Base-by-base conservation (phyloP, 305 asterid species). In the Fraxinus baroniana region DNA sequence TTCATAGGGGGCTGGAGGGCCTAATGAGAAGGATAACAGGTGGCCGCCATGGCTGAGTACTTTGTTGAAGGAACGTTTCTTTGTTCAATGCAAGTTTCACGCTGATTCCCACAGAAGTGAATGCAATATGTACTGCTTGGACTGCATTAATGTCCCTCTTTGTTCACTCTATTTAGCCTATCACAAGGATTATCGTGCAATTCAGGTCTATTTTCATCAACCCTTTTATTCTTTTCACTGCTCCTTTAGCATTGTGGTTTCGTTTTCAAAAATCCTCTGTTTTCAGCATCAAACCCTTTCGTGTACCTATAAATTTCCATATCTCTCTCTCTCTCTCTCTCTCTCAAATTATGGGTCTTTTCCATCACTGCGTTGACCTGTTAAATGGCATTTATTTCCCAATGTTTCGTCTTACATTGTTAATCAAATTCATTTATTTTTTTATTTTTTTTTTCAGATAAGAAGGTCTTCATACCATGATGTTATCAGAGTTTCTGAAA, bases 401-500 rank as follows among this genome's bases (percentile, higher is more conserved):
- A 28, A 10, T 77, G 78, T 7, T 3, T 62, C 30, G 35, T 28
- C 78, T 10, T 17, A 72, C n/a, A 30, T 72, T 13, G 6, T 70
- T 49, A 32, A 0, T 4, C 49, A 41, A 41, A 41, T 41, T 41
- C 49, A 41, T 41, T 26, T 24, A 2, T 46, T 12, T 39, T 24
- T 62, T 39, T 39, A 7, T 41, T 37, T 49, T 77, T 15, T 37
- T 62, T 77, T 15, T 44, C 91, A 95, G 99, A 95, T 95, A 86
- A 86, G 99, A 91, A 86, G 98, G 85, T 95, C 99, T 2, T 95
- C 99, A 17, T 95, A 95, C 94, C 98, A 95, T 79, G 98, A 95
- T 88, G 99, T 95, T 28, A 93, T 95, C 36, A 87, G 99, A 80
- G 99, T 95, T 9, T 41, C 49, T 78, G 99, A 95, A 72, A 95